Evolutionary conservation across 257 asterid species (phyloP), one percentile per base, ranked within the genome.

Genomic region (Vinca minor): DNA sequence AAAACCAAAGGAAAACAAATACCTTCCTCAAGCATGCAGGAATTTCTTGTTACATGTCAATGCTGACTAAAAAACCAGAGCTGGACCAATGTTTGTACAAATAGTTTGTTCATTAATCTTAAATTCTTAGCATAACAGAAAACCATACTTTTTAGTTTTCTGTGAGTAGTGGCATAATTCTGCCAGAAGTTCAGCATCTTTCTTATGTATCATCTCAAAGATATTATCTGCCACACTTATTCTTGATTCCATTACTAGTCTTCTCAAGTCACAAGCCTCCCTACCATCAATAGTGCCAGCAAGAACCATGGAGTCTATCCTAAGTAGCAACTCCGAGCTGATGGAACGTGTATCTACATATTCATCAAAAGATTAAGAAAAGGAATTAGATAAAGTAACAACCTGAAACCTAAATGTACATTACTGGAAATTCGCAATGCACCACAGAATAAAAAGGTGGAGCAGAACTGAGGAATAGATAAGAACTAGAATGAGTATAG

Each of bases 301-400:
- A 68, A 89, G 87, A 73, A 89, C 87, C 87, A 89, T 76, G 18
- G 95, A 76, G 74, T 89, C 94, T 68, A 89, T 80, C 79, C 91
- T 81, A 66, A 86, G 91, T 62, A 86, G 91, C 81, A 89, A 65
- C 75, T 78, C 84, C 3, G 95, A 74, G 72, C 81, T 73, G 74
- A 80, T 67, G 39, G 83, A 65, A 13, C 77, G 66, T 62, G 66
- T 83, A 73, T 83, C 94, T 86, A 84, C 57, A 41, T 72, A 61
- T 45, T 65, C 17, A 15, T 58, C 31, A 68, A 49, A 64, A 61
- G 66, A 62, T 49, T 34, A 67, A 63, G 48, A 47, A 20, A 62
- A 41, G 5, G 15, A 63, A 47, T 66, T 32, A 66, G 56, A 12
- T 9, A 13, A 10, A n/a, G 11, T 54, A 42, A 55, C 21, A 59